Evolutionary conservation across 2,329 filamentous ascomycete genomes (phyloP), one percentile per base, ranked within the genome.

Genomic region (Monosporascus ibericus): DNA sequence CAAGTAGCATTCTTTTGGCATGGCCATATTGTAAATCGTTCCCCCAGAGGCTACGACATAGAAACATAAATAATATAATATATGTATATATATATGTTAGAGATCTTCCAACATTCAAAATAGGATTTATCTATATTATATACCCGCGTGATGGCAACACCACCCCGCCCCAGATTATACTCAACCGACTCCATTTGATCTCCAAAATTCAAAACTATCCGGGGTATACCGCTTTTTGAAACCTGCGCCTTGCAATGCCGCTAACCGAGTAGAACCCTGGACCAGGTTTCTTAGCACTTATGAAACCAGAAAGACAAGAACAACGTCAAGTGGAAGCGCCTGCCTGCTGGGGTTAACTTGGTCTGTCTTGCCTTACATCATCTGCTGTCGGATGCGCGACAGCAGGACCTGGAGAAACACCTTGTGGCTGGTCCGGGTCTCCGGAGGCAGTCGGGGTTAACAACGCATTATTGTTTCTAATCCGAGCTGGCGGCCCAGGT

Each of bases 341-440:
- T n/a, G 40, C 52, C 18, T 52, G 54, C 34, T 48, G 52, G 40
- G 50, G 52, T 22, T 47, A 47, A 38, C 49, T 47, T 40, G 48
- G 40, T 37, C 55, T 53, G 49, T 57, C 56, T 44, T 42, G 48
- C 39, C 61, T 48, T 18, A 63, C 50, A 48, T 64, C 59, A 51
- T 64, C 64, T 22, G 60, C 59, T 39, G 59, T 55, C 25, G 58
- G 60, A 48, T 59, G 62, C 25, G 61, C 59, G 17, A 52, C 46
- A 20, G 51, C 51, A n/a, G 51, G 44, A 47, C 22, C n/a, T 46
- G 42, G 24, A 46, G 24, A 27, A 15, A 34, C 25, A 34, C 57
- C 57, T 50, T 56, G 55, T 48, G 54, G 57, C 50, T 53, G 57
- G n/a, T 59, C 58, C 25, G 52, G 48, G n/a, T 39, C 48, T 17